phyloP scores from a whole-genome alignment of 2,329 filamentous ascomycete genomes.

The Hypomyces perniciosus region DNA sequence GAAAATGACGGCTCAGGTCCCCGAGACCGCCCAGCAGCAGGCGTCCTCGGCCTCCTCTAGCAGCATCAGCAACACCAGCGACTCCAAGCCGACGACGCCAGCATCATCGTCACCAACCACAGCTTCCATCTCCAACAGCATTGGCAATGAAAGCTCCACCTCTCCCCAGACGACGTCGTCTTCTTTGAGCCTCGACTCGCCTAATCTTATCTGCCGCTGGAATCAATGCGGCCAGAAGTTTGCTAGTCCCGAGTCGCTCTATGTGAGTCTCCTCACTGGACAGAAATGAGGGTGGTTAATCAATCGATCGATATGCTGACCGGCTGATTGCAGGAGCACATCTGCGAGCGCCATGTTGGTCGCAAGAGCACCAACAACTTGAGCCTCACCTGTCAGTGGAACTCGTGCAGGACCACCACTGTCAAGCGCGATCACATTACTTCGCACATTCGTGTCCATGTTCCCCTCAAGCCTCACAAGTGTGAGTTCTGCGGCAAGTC shows the following conservation, averaged over 20 bases:
- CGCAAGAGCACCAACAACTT: constrained; percentile 99
- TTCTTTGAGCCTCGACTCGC: background rate
- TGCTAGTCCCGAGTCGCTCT: constrained; percentile 50
- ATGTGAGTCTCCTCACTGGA: constrained; percentile 39
- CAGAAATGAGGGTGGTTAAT: background rate
- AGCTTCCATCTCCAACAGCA: constrained; percentile 3
- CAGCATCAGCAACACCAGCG: constrained; percentile 18
- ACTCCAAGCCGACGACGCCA: constrained; percentile 27
- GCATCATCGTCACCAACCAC: constrained; percentile 6
- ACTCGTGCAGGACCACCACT: constrained; percentile 88
- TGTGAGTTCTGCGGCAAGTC: constrained; percentile 98
- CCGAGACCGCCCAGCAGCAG: constrained; percentile 17
- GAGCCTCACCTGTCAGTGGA: constrained; percentile 96
- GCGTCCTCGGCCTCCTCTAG: constrained; percentile 15
- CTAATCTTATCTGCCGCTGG: constrained; percentile 52
- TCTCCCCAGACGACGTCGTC: background rate
- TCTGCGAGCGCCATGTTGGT: constrained; percentile 96
- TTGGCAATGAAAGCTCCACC: constrained; percentile 2
- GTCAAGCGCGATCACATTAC: constrained; percentile 99
- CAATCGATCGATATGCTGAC: background rate
- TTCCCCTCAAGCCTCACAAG: constrained; percentile 98
- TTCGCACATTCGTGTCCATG: constrained; percentile 95
- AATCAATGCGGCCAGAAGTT: constrained; percentile 55
- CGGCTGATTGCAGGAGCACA: constrained; percentile 65
- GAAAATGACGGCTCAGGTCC: constrained; percentile 28